Base-by-base conservation (phyloP, 1,284 basidiomycete species). In the Cutaneotrichosporon dermatis region DNA sequence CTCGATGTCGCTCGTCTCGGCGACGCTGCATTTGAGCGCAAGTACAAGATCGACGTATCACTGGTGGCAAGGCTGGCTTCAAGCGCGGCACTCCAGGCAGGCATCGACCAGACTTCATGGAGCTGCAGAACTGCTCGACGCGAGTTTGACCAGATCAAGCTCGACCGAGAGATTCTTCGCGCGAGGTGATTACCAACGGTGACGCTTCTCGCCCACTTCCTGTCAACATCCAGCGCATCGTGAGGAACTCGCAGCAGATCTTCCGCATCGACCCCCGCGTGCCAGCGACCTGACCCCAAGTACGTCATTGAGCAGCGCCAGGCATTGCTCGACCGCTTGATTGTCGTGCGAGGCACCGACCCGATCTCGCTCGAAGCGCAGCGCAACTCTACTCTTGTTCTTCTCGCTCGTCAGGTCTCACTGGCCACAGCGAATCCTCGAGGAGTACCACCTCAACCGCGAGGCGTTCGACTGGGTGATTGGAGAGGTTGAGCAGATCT, bases 391-490 rank as follows among this genome's bases (percentile, higher is more conserved):
- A 95, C 93, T 97, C 48, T 86, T 90, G 13, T 99, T 99, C 85
- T 86, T 86, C 63, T 96, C 97, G 82, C 90, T 94, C 64, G 80
- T 96, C 1, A 87, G 92, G n/a, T 88, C 89, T 2, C 89, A 88
- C 2, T 97, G 59, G 89, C 92, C 0, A 80, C 88, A 91, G 15
- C 86, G 87, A 8, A 89, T 97, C 1, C 76, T 98, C 56, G 91
- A 95, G 77, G 85, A 87, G 66, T 86, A 86, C 75, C 92, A 94
- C 72, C 82, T 97, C 39, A 93, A 88, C 64, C 82, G 84, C 44
- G 90, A 95, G 74, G 94, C 95, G 1, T 99, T 96, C 76, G 92
- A 97, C 71, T 99, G 94, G 94, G 90, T 98, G 4, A 73, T 98
- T 59, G 96, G 95, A 67, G 96, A 99, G 79, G 86, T 99, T 52